phyloP scores from a whole-genome alignment of 2,329 filamentous ascomycete species.

The Microcyclosporella mali region DNA sequence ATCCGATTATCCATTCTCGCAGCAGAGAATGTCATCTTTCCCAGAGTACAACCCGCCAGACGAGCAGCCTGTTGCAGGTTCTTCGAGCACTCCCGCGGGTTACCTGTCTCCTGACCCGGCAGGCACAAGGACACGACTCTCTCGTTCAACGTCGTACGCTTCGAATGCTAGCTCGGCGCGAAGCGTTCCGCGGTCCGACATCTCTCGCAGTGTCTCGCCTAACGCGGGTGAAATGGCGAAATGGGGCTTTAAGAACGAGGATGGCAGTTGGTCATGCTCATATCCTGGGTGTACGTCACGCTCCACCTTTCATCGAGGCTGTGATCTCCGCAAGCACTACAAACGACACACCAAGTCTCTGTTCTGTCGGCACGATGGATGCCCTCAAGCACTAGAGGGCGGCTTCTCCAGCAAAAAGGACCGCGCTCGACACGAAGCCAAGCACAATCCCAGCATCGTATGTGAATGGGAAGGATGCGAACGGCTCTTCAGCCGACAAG shows the following conservation, averaged over 20 bases:
- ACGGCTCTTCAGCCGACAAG: slow-evolving; percentile 54
- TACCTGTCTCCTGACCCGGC: slow-evolving; percentile 19
- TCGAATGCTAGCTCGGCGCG: slow-evolving; percentile 25
- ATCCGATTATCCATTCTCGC: neutral
- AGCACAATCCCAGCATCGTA: slow-evolving; percentile 53
- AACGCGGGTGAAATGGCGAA: slow-evolving; percentile 30
- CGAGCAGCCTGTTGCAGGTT: slow-evolving; percentile 4
- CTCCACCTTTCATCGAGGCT: slow-evolving; percentile 53
- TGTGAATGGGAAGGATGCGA: slow-evolving; percentile 55
- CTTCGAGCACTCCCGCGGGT: slow-evolving; percentile 7
- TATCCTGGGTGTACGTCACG: slow-evolving; percentile 55
- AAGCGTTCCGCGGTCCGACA: slow-evolving; percentile 19
- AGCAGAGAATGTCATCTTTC: slow-evolving; percentile 2
- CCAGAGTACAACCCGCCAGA: slow-evolving; percentile 11
- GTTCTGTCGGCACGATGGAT: slow-evolving; percentile 54
- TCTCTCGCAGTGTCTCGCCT: slow-evolving; percentile 28
- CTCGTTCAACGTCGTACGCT: slow-evolving; percentile 24
- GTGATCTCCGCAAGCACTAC: slow-evolving; percentile 58
- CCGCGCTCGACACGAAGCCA: slow-evolving; percentile 55
- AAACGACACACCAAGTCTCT: slow-evolving; percentile 57
- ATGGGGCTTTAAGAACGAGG: slow-evolving; percentile 39
- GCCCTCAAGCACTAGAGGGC: slow-evolving; percentile 50
- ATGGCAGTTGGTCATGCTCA: slow-evolving; percentile 52
- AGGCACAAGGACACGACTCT: slow-evolving; percentile 7
- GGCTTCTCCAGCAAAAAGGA: slow-evolving; percentile 61